Conservation (phyloP, 148 eudicot genomes). For the Rhododendron williamsianum region DNA sequence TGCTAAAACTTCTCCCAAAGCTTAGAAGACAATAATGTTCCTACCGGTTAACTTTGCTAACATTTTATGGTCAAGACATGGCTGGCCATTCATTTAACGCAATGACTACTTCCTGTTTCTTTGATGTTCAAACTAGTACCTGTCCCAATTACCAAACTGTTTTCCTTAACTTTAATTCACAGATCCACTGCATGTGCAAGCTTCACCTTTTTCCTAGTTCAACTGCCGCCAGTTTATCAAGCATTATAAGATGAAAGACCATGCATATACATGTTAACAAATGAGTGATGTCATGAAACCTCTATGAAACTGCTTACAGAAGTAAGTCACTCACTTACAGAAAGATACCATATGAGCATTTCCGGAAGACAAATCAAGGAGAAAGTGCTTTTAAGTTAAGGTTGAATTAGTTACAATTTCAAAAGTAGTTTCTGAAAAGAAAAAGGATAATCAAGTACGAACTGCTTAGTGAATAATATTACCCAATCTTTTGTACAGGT, state of each 20-base stretch:
- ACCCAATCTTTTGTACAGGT: neutral
- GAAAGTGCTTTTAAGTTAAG: neutral
- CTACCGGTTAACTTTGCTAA: neutral
- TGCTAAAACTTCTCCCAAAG: neutral
- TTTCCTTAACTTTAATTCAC: neutral
- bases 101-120: neutral
- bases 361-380: neutral
- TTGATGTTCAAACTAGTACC: neutral
- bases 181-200: neutral
- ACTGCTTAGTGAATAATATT: constrained; percentile 3
- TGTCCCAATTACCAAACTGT: neutral
- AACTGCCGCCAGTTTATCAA: neutral
- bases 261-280: neutral
- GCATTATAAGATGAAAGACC: neutral
- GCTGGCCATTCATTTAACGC: neutral
- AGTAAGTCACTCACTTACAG: neutral
- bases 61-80: neutral
- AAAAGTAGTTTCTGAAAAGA: too few species aligned
- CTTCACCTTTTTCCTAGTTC: neutral
- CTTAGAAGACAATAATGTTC: neutral
- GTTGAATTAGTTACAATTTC: neutral
- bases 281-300: neutral
- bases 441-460: neutral
- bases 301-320: neutral
- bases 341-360: neutral